Evolutionary conservation across 1,284 basidiomycete genomes (phyloP), one percentile per base, ranked within the genome.

Genomic region (Ustilago loliicola): DNA sequence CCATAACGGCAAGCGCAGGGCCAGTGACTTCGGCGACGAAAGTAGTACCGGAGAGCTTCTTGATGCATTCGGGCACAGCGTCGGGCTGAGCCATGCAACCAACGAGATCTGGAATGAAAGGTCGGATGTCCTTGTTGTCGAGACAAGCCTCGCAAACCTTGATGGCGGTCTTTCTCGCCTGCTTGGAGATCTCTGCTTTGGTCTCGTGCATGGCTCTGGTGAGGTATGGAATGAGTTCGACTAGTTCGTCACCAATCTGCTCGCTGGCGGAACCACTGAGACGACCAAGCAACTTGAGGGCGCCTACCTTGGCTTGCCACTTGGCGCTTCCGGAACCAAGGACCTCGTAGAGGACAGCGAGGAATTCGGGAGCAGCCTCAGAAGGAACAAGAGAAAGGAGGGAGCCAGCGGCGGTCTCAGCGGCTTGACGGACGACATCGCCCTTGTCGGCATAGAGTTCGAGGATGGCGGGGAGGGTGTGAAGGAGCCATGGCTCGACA

Each of bases 21-120:
- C 94, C 93, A 36, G 93, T 98, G 80, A 99, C 95, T 88, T 99
- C 96, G 62, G 95, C 94, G 69, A 99, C 97, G 83, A 98, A 99
- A 17, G 96, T 98, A 45, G 94, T 96, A 66, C 91, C 93, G 8
- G 95, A 96, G 10, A 98, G 90, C 55, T 94, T 91, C 89, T 99
- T 99, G 91, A 99, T 96, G 83, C 95, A 97, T 47, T 92, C 92
- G 10, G 95, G 91, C 21, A 98, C 96, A 50, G 89, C 88, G 59
- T 88, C 87, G 5, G 96, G 94, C 81, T 95, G 92, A 57, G 93
- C 91, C 96, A 99, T 99, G 77, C 86, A 88, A 42, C 86, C 94
- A 73, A 99, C 96, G 72, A 99, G 91, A 54, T 91, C 90, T 51
- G 93, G 91, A 68, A 97, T 93, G 88, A 98, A 96, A 42, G 94